Conservation (phyloP, 495 filamentous ascomycete genomes). For the Penicillium egyptiacum region DNA sequence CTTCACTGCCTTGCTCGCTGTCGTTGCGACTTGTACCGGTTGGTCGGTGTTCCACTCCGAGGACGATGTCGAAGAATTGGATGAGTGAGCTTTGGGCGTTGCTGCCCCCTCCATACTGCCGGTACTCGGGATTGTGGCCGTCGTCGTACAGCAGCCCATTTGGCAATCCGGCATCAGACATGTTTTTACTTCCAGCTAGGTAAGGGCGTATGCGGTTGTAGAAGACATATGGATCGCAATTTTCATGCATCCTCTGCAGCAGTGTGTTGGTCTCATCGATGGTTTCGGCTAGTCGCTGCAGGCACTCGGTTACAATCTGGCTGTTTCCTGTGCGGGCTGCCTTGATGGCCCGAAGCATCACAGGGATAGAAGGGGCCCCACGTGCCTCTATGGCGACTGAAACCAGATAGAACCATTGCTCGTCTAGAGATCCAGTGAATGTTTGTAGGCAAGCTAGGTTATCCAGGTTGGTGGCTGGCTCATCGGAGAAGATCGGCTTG, state of each 20-base stretch:
- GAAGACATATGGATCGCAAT: slow-evolving; percentile 90
- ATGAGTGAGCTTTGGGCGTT: slow-evolving; percentile 95
- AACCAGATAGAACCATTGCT: slow-evolving; percentile 97
- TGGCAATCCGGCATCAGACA: slow-evolving; percentile 87
- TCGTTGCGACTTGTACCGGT: slow-evolving; percentile 66
- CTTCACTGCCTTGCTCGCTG: slow-evolving; percentile 16
- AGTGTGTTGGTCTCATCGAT: slow-evolving; percentile 78
- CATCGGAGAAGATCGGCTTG: slow-evolving; percentile 78
- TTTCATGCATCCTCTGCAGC: slow-evolving; percentile 84
- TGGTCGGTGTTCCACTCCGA: slow-evolving; percentile 87
- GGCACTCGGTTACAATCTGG: slow-evolving; percentile 66
- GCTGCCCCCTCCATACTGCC: slow-evolving; percentile 84
- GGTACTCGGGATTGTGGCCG: slow-evolving; percentile 64
- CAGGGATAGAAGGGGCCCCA: slow-evolving; percentile 80
- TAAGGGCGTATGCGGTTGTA: slow-evolving; percentile 93
- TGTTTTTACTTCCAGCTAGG: slow-evolving; percentile 94
- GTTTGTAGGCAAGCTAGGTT: slow-evolving; percentile 84
- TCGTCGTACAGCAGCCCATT: slow-evolving; percentile 85
- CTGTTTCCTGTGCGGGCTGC: slow-evolving; percentile 74
- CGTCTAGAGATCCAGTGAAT: slow-evolving; percentile 93
- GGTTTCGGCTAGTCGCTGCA: slow-evolving; percentile 77
- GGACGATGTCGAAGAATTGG: slow-evolving; percentile 91
- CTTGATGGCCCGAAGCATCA: slow-evolving; percentile 83
- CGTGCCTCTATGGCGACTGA: slow-evolving; percentile 95
- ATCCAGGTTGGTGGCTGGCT: slow-evolving; percentile 74